Evolutionary conservation across 2,329 filamentous ascomycete species (phyloP).

Genomic region (Herpotrichia juniperi): DNA sequence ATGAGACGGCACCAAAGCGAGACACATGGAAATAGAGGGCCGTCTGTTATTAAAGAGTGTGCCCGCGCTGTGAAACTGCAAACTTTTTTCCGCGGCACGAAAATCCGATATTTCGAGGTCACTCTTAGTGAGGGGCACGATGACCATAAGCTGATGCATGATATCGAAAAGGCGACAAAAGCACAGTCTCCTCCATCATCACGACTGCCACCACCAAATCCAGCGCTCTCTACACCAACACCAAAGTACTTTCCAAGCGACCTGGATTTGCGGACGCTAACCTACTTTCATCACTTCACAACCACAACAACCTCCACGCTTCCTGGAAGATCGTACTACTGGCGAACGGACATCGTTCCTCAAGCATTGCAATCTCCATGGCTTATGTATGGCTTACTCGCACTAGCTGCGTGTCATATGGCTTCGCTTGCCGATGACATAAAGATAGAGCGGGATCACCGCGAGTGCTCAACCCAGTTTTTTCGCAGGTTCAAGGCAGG

Average conservation of each 20-base stretch:
- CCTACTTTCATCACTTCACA: conserved; percentile 34
- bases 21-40: conserved; percentile 21
- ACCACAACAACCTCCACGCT: conserved; percentile 22
- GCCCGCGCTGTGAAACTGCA: conserved; percentile 33
- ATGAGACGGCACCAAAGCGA: conserved; percentile 43
- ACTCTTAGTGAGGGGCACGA: conserved; percentile 8
- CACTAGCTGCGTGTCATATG: conserved; percentile 28
- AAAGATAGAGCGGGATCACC: conserved; percentile 3
- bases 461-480: conserved; percentile 7
- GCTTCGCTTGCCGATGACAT: conserved; percentile 13
- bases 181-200: no score
- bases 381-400: conserved; percentile 35
- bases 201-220: neutral
- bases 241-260: neutral
- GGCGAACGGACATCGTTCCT: conserved; percentile 22
- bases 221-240: neutral
- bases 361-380: conserved; percentile 23
- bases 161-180: no score
- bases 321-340: conserved; percentile 23
- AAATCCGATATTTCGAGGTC: conserved; percentile 47
- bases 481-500: conserved; percentile 13
- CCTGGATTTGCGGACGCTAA: conserved; percentile 26
- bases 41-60: conserved; percentile 6
- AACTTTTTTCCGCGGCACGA: conserved; percentile 48
- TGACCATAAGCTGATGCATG: neutral